Evolutionary conservation across 2,329 filamentous ascomycete species (phyloP), one percentile per base, ranked within the genome.

Genomic region (Aspergillus cejpii): DNA sequence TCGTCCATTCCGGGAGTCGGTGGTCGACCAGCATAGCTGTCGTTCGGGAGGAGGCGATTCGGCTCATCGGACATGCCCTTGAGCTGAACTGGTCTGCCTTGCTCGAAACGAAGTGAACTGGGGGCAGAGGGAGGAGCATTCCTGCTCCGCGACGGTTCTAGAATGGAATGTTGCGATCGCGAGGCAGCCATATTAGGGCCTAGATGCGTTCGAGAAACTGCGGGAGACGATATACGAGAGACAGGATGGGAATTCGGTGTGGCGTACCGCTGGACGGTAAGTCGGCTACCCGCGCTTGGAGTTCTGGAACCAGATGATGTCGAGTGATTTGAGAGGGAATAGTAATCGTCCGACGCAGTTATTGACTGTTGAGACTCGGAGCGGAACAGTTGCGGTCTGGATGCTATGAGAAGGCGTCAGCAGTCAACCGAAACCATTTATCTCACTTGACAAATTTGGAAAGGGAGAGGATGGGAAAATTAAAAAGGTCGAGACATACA

Each of bases 1-100:
- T 94, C 85, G 59, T 95, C 89, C 29, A 88, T 73, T 7, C 84
- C 87, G 0, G 89, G 89, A 0, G 87, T 91, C 2, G 75, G 72
- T 10, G 74, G 69, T 41, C 70, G 70, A 12, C 64, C 54, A 34
- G 56, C 52, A 53, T 63, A 58, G 33, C 45, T 52, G 31, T 63
- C 62, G 15, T 49, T 51, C 5, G 60, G 54, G 5, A 55, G 49
- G 36, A 48, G 58, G n/a, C 58, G 53, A 45, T 50, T 55, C 28
- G 54, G 54, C 23, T 51, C 54, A 27, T 62, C 53, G 7, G 57
- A 57, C 21, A 47, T 52, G 24, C 51, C 50, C 42, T 52, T 59
- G n/a, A 58, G 45, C 8, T 47, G 50, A 15, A 44, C 38, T 12
- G 59, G 44, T 39, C 48, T 49, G 11, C 57, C 56, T 15, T 60